A percentile compares a stretch with the other conserved stretches of the same genome.
Evolutionary conservation across 176 grass and related monocot genomes (phyloP).

Genomic region (Oryza nivara): DNA sequence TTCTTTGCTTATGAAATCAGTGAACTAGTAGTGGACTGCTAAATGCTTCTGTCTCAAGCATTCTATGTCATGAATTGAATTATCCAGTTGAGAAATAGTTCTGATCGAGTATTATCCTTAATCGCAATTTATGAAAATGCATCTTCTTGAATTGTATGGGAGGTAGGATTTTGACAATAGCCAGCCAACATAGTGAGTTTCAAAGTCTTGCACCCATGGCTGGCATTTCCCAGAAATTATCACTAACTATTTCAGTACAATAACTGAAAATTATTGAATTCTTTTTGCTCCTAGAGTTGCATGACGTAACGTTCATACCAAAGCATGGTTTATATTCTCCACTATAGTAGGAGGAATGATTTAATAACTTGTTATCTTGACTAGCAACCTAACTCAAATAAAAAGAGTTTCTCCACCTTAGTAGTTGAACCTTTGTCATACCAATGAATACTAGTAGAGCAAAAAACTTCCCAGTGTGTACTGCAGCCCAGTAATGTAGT

Average conservation of each 20-base stretch:
- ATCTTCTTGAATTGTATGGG: conserved; percentile 22
- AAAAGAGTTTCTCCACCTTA: conserved; percentile 1
- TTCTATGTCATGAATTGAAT: not conserved
- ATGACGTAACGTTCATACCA: not conserved
- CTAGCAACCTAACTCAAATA: not conserved
- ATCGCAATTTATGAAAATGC: conserved; percentile 4
- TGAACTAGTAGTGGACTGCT: not conserved
- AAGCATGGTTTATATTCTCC: not conserved
- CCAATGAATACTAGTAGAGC: not conserved
- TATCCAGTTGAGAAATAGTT: not conserved
- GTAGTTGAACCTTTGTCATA: not conserved
- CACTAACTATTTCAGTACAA: not conserved
- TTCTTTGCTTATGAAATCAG: conserved; percentile 29
- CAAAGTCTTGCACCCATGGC: not conserved
- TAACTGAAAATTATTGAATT: conserved; percentile 6
- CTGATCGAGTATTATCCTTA: not conserved
- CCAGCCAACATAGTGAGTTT: not conserved
- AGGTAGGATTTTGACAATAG: not conserved
- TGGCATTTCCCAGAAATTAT: conserved; percentile 1
- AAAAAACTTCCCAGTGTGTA: not conserved
- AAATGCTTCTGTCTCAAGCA: conserved; percentile 9
- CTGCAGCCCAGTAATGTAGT: not conserved
- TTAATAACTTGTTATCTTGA: not conserved
- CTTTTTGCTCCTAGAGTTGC: not conserved
- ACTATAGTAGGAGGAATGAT: not conserved